Evolutionary conservation across 306 rosid genomes (phyloP).

Genomic region (Casuarina cunninghamiana): DNA sequence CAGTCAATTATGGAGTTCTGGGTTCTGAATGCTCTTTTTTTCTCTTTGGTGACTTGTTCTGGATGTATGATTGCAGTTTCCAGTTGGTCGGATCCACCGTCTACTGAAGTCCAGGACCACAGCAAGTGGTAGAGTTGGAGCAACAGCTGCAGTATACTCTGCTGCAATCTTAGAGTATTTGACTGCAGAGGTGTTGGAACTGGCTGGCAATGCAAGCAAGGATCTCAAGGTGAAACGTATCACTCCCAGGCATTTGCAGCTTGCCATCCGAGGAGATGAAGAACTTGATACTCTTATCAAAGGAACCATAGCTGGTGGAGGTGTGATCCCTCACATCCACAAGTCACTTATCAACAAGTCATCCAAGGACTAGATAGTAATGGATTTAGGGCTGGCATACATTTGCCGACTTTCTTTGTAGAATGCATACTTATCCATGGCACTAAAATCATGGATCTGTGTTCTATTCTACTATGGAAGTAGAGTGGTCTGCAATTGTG

Average conservation of each 20-base stretch:
- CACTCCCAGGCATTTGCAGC: slow-evolving; percentile 78
- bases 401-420: slow-evolving; percentile 10
- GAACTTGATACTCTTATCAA: slow-evolving; percentile 71
- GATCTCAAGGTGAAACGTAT: slow-evolving; percentile 77
- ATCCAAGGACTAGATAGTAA: slow-evolving; percentile 59
- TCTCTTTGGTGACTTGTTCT: slow-evolving; percentile 10
- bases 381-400: slow-evolving; percentile 11
- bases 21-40: slow-evolving; percentile 4
- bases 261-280: slow-evolving; percentile 76
- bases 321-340: slow-evolving; percentile 78
- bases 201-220: slow-evolving; percentile 79
- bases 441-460: slow-evolving; percentile 31
- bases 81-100: slow-evolving; percentile 75
- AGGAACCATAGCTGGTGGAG: slow-evolving; percentile 79
- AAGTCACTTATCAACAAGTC: slow-evolving; percentile 78
- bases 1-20: not conserved
- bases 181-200: slow-evolving; percentile 76
- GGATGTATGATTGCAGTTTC: slow-evolving; percentile 53
- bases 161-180: slow-evolving; percentile 77
- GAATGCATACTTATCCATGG: slow-evolving; percentile 17
- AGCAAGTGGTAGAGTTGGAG: slow-evolving; percentile 72
- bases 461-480: slow-evolving; percentile 15
- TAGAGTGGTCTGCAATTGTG: slow-evolving; percentile 29
- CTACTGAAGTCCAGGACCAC: slow-evolving; percentile 65
- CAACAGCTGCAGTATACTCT: slow-evolving; percentile 79